These are phyloP conservation scores for Scutellaria baicalensis DNA, from an alignment of 257 asterid genomes.

Conservation along the genomic window DNA sequence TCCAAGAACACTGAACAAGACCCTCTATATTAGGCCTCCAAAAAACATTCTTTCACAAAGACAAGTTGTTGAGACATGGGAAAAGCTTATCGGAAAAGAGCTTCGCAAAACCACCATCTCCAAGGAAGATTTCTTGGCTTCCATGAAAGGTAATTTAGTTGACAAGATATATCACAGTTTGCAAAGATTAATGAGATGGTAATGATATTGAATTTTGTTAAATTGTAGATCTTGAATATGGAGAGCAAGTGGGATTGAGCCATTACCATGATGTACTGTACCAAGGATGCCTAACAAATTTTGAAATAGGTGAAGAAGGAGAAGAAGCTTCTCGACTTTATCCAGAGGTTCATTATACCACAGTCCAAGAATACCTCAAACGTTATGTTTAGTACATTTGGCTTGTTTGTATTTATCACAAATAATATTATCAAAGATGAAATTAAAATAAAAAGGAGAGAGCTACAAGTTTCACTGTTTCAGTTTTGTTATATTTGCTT, in stretches of 20 bases:
- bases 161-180: no score
- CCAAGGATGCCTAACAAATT: slow-evolving; percentile 30
- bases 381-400: slow-evolving; percentile 17
- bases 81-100: slow-evolving; percentile 31
- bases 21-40: slow-evolving; percentile 47
- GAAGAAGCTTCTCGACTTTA: slow-evolving; percentile 62
- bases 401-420: no score
- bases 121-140: slow-evolving; percentile 35
- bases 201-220: not conserved
- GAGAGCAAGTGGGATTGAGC: slow-evolving; percentile 17
- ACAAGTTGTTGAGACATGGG: slow-evolving; percentile 48
- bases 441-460: no score
- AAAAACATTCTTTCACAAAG: slow-evolving; percentile 45
- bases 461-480: no score
- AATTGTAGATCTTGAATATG: slow-evolving; percentile 32
- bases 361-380: slow-evolving; percentile 36
- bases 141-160: slow-evolving; percentile 36
- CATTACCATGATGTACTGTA: slow-evolving; percentile 17
- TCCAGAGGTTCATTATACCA: slow-evolving; percentile 45
- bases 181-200: not conserved
- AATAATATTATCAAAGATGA: no score
- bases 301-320: slow-evolving; percentile 42
- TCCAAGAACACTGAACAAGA: slow-evolving; percentile 51
- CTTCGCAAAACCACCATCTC: slow-evolving; percentile 33
- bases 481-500: no score